These are phyloP conservation scores for Trypanosoma cruzi DNA, from an alignment of 208 protist genomes.

Conservation along the genomic window DNA sequence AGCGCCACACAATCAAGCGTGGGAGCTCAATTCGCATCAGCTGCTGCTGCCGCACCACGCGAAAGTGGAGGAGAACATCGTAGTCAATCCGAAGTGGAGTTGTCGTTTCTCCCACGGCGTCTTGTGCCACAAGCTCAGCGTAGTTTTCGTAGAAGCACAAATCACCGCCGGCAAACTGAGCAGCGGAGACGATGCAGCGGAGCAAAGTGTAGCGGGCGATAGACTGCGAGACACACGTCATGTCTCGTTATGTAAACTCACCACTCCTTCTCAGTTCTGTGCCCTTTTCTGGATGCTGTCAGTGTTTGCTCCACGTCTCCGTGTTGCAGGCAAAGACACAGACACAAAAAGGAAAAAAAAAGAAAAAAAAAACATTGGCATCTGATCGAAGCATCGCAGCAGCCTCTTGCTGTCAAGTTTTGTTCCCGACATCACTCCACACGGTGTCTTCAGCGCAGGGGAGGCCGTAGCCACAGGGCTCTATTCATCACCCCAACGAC, in stretches of 20 bases:
- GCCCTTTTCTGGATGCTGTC: neutral
- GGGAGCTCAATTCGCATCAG: conserved; percentile 79
- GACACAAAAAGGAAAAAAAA: too few relatives aligned
- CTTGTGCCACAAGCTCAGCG: conserved; percentile 56
- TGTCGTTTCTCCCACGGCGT: conserved; percentile 49
- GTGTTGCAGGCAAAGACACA: too few relatives aligned
- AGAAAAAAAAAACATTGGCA: too few relatives aligned
- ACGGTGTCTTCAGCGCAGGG: neutral
- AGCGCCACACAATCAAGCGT: conserved; percentile 35
- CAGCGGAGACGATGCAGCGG: conserved; percentile 61
- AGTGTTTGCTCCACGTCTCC: neutral
- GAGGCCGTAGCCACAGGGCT: neutral
- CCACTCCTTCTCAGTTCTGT: neutral
- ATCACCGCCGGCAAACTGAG: conserved; percentile 67
- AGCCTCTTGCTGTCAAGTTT: too few relatives aligned
- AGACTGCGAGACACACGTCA: conserved; percentile 60
- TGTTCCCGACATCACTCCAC: too few relatives aligned
- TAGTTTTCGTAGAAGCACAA: conserved; percentile 66
- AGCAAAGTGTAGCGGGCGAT: conserved; percentile 52
- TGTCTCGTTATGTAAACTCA: neutral
- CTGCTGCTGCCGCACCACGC: conserved; percentile 61
- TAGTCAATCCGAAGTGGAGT: conserved; percentile 66
- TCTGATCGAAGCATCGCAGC: too few relatives aligned
- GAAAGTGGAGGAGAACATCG: conserved; percentile 66
- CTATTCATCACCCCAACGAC: neutral